Conservation (phyloP, 2,329 filamentous ascomycete species). For the Akanthomyces lecanii region DNA sequence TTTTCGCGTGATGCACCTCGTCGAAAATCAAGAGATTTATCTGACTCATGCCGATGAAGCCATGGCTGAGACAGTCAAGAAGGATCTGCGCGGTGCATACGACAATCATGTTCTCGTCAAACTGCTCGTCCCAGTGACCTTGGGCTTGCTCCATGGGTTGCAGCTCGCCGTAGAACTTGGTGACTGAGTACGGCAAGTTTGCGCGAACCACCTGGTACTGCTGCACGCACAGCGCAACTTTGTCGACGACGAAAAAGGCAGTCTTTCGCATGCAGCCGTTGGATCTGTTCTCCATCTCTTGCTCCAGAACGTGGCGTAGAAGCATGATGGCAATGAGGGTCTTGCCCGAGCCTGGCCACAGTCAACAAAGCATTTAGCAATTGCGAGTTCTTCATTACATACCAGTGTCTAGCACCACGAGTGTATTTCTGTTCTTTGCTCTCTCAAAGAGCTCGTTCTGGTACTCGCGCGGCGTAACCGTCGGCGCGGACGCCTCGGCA, state of each 20-base stretch:
- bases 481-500: constrained; percentile 2
- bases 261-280: constrained; percentile 58
- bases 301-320: constrained; percentile 68
- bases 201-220: constrained; percentile 76
- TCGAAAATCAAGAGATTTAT: constrained; percentile 94
- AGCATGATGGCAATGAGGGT: constrained; percentile 92
- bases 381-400: neutral
- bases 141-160: constrained; percentile 36
- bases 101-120: constrained; percentile 69
- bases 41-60: constrained; percentile 73
- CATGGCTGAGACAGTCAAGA: constrained; percentile 69
- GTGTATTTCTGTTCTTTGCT: constrained; percentile 79
- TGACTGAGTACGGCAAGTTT: constrained; percentile 74
- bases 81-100: constrained; percentile 92
- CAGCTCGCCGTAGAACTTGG: constrained; percentile 71
- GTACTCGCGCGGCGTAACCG: constrained; percentile 75
- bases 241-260: constrained; percentile 87
- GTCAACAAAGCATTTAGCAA: constrained; percentile 12
- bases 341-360: constrained; percentile 73
- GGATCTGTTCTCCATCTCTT: constrained; percentile 68
- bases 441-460: constrained; percentile 87
- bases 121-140: constrained; percentile 49
- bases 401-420: constrained; percentile 92
- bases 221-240: constrained; percentile 85
- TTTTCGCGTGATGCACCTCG: constrained; percentile 94